These are phyloP conservation scores for Monosporascus sp. DNA, from an alignment of 2,329 filamentous ascomycete genomes.

Conservation along the genomic window DNA sequence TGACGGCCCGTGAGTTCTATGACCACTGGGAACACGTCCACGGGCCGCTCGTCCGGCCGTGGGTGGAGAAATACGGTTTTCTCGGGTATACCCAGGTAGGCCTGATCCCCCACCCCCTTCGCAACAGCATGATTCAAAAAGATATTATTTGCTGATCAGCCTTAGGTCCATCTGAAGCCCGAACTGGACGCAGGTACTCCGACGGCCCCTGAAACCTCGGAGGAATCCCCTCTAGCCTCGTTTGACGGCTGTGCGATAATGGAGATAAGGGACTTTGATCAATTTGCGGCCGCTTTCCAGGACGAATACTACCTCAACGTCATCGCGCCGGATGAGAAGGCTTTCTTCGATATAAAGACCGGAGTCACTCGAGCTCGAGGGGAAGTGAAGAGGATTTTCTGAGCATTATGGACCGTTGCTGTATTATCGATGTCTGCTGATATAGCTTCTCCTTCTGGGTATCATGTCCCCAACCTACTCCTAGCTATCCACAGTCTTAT, in stretches of 20 bases:
- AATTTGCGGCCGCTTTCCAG: conserved; percentile 22
- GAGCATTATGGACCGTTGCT: too few species aligned
- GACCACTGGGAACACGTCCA: too few species aligned
- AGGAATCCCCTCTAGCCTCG: conserved; percentile 10
- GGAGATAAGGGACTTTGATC: conserved; percentile 20
- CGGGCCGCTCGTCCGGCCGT: too few species aligned
- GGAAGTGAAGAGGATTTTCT: conserved; percentile 7
- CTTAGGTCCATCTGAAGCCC: too few species aligned
- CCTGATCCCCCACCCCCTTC: too few species aligned
- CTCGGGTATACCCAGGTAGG: too few species aligned
- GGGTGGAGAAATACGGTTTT: too few species aligned
- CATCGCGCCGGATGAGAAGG: conserved; percentile 25
- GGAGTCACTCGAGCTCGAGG: conserved; percentile 16
- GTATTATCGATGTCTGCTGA: not conserved
- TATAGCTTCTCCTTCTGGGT: not conserved
- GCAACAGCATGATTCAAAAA: too few species aligned
- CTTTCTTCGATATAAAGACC: conserved; percentile 24
- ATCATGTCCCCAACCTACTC: not conserved
- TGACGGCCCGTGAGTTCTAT: too few species aligned
- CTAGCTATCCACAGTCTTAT: conserved; percentile 24
- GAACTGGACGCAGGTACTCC: too few species aligned
- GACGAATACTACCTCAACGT: conserved; percentile 23
- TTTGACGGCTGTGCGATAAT: conserved; percentile 28
- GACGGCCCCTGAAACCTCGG: conserved; percentile 8
- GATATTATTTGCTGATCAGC: too few species aligned